A percentile compares a stretch with the other conserved stretches of the same genome.
phyloP scores from a whole-genome alignment of 192 early-diverging fungal genomes.

The Mortierella antarctica region DNA sequence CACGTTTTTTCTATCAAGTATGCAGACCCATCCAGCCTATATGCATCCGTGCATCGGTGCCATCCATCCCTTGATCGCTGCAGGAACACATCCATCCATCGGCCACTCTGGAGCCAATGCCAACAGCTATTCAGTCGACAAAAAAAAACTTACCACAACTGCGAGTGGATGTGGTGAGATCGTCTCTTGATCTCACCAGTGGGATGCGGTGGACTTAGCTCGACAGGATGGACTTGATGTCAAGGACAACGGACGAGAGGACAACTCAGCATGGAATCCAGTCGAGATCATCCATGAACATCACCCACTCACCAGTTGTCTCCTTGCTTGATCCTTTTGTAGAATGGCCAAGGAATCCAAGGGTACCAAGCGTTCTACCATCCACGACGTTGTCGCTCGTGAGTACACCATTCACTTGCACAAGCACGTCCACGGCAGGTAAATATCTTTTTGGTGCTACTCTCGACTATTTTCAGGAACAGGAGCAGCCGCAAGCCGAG shows the following conservation, averaged over 20 bases:
- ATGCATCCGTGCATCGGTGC: neutral
- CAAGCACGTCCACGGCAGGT: conserved; percentile 89
- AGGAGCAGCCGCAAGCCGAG: neutral
- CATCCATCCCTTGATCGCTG: neutral
- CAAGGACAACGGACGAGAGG: neutral
- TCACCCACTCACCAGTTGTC: neutral
- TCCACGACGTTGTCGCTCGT: conserved; percentile 82
- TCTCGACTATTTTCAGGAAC: neutral
- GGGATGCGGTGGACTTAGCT: too few species aligned
- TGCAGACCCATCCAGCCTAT: neutral
- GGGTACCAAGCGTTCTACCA: conserved; percentile 80
- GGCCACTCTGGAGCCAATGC: too few species aligned
- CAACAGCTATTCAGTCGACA: too few species aligned
- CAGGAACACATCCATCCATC: neutral
- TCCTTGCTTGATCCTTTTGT: conserved; percentile 1
- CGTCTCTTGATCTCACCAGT: too few species aligned
- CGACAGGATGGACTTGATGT: neutral
- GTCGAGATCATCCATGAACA: neutral
- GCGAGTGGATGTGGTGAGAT: too few species aligned
- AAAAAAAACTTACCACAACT: too few species aligned
- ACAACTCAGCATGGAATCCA: neutral
- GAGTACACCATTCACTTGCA: conserved; percentile 99
- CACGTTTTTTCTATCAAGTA: conserved; percentile 1
- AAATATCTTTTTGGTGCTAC: conserved; percentile 8
- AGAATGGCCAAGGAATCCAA: conserved; percentile 84